Conservation (phyloP, 2,329 filamentous ascomycete genomes). For the Colletotrichum noveboracense region DNA sequence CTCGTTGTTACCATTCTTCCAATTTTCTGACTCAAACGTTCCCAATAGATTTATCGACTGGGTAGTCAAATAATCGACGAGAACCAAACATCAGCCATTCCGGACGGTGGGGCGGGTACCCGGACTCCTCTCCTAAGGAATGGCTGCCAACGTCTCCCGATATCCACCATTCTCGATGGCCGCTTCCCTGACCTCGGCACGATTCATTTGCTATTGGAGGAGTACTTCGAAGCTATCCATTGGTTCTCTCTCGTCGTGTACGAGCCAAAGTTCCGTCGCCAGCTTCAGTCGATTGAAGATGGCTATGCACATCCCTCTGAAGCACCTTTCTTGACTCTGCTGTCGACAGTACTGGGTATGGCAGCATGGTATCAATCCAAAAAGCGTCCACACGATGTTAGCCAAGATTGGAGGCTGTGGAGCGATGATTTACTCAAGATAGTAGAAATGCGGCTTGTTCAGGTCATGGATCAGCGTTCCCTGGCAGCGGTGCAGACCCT, state of each 20-base stretch:
- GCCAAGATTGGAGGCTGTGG: background rate
- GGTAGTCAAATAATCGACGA: background rate
- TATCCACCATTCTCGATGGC: background rate
- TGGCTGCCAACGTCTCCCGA: background rate
- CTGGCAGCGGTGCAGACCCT: background rate
- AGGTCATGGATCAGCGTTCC: background rate
- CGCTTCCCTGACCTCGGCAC: background rate
- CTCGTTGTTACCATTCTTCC: rapidly evolving
- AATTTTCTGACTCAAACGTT: rapidly evolving
- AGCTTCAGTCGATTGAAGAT: background rate
- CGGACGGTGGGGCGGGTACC: background rate
- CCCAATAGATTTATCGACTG: background rate
- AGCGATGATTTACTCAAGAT: background rate
- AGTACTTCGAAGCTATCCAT: background rate
- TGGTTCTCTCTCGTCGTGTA: background rate
- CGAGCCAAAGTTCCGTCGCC: background rate
- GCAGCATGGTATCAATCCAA: background rate
- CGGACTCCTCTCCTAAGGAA: background rate
- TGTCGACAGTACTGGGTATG: background rate
- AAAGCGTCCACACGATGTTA: background rate
- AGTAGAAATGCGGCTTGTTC: background rate
- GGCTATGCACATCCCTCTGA: background rate
- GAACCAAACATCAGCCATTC: background rate
- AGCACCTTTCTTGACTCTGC: background rate
- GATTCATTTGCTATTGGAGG: background rate